Evolutionary conservation across 1,284 basidiomycete genomes (phyloP), one percentile per base, ranked within the genome.

Genomic region (Exobasidium rhododendri): DNA sequence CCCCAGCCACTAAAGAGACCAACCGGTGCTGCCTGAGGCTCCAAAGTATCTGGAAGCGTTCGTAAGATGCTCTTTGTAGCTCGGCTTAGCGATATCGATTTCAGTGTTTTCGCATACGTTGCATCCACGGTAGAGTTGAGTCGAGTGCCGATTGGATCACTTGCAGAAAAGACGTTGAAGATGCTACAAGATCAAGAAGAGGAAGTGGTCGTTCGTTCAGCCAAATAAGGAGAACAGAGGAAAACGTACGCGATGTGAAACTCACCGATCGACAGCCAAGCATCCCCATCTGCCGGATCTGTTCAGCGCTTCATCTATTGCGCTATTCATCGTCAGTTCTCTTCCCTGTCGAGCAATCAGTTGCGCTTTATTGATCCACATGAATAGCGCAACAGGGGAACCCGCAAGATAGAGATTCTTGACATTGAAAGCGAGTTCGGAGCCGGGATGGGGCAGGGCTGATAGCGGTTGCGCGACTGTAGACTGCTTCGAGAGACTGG

Each of bases 151-250:
- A 85, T 81, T 0, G 84, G 84, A 69, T 85, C 84, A 30, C 83
- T 83, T 29, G 79, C 80, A 67, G 84, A 82, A 69, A 84, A 83
- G 50, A 85, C 81, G 71, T 85, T 85, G 75, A 84, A 83, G 17
- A 83, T 66, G 4, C 77, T 59, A 59, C 43, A 40, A 17, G 35
- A 10, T 7, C 35, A 40, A 40, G 31, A 29, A 29, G n/a, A 56
- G 47, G 20, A 45, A 56, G 22, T 56, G 46, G 20, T 47, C 40
- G 32, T 30, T 45, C 13, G 17, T 30, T 10, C 40, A n/a, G 31
- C 22, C 40, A 53, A 13, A 30, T 45, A 20, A 31, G n/a, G n/a
- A n/a, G n/a, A n/a, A n/a, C n/a, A n/a, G n/a, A n/a, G n/a, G n/a
- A n/a, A n/a, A n/a, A n/a, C n/a, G n/a, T n/a, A n/a, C n/a, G n/a